Evolutionary conservation across 495 filamentous ascomycete species (phyloP).

Genomic region (Neurospora sp.): DNA sequence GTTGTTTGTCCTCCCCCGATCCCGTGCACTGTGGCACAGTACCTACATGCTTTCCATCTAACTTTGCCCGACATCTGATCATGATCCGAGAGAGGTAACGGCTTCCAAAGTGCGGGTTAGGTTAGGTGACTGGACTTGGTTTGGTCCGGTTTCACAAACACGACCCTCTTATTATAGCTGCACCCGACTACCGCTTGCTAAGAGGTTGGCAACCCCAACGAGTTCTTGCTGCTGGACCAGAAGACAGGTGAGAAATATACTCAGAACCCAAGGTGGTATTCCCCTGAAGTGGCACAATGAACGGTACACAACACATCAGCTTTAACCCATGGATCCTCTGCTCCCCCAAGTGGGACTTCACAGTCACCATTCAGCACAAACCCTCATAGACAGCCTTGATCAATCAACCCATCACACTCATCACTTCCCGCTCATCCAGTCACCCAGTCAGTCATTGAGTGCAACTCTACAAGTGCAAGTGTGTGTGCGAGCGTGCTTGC

Average conservation of each 20-base stretch:
- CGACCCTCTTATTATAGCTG: background rate
- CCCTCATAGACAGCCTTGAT: background rate
- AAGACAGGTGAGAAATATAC: background rate
- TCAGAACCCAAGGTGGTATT: background rate
- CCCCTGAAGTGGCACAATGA: background rate
- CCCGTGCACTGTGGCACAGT: background rate
- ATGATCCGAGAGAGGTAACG: background rate
- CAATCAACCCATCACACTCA: background rate
- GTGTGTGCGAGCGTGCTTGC: constrained; percentile 10
- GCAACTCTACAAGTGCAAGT: background rate
- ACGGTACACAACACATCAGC: background rate
- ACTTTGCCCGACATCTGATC: background rate
- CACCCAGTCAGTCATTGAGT: constrained; percentile 7
- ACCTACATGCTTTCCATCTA: background rate
- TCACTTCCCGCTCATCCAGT: background rate
- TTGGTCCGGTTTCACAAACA: background rate
- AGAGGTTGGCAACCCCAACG: background rate
- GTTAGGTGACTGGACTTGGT: background rate
- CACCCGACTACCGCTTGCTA: background rate
- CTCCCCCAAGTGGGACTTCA: background rate
- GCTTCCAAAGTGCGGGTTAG: background rate
- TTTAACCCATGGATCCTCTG: background rate
- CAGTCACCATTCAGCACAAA: background rate
- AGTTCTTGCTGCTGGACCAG: too few species aligned
- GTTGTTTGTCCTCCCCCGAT: background rate